Conservation (phyloP, 2,329 filamentous ascomycete genomes). For the Xylaria sp. region DNA sequence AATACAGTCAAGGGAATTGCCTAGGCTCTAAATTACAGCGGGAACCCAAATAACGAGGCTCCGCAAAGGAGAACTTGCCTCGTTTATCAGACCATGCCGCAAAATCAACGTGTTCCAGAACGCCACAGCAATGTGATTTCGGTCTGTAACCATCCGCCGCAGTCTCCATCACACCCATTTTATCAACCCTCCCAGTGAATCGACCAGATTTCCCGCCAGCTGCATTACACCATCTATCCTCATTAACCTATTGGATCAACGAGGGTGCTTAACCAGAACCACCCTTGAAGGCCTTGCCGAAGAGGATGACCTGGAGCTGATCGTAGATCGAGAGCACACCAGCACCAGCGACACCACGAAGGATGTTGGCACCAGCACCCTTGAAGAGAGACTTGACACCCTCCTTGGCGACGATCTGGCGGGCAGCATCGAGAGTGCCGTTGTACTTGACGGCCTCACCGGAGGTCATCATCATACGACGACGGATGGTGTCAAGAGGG, state of each 20-base stretch:
- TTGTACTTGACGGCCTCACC: constrained; percentile 99
- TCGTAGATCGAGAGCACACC: constrained; percentile 99
- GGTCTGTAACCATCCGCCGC: constrained; percentile 55
- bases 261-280: constrained; percentile 57
- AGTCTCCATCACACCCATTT: constrained; percentile 59
- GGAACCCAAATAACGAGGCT: constrained; percentile 60
- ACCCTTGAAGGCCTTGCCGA: constrained; percentile 99
- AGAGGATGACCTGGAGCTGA: constrained; percentile 98
- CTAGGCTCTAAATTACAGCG: constrained; percentile 73
- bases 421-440: constrained; percentile 91
- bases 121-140: constrained; percentile 52
- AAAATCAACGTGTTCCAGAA: constrained; percentile 53
- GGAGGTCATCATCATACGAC: constrained; percentile 99
- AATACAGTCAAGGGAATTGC: constrained; percentile 63
- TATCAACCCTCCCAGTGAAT: constrained; percentile 53
- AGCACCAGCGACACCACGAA: constrained; percentile 99
- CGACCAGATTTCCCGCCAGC: constrained; percentile 45
- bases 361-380: constrained; percentile 99
- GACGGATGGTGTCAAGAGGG: constrained; percentile 99
- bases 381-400: constrained; percentile 99
- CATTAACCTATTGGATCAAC: constrained; percentile 55
- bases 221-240: constrained; percentile 51
- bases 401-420: constrained; percentile 97
- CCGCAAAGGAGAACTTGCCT: constrained; percentile 53
- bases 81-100: constrained; percentile 48